Evolutionary conservation across 768 basidiomycete species (phyloP), one percentile per base, ranked within the genome.

Genomic region (Gloeopeniophorella convolvens): DNA sequence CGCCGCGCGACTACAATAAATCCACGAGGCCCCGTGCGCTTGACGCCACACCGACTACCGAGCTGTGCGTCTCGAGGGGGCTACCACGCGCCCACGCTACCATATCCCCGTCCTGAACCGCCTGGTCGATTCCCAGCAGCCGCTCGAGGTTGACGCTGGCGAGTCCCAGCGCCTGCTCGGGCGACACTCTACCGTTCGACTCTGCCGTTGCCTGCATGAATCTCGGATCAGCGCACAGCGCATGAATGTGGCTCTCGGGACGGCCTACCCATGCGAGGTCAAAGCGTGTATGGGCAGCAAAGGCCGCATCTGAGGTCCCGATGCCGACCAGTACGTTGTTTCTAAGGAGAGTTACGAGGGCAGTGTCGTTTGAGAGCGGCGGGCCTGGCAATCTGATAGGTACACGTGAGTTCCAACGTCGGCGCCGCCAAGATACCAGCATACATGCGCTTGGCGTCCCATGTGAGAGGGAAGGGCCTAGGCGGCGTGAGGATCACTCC

Each of bases 401-500:
- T n/a, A 37, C 40, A 28, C 8, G 18, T 67, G 44, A 43, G 35
- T 40, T 31, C 7, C 30, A 30, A 21, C 35, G 23, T 18, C 21
- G 24, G 33, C 13, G 16, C 9, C 16, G 15, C 6, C 8, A 26
- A n/a, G 5, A 36, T 42, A 27, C 16, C 13, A 6, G 57, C 80
- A 58, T 58, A 83, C 83, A 83, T 75, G 48, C 87, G 69, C 40
- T 76, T 71, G 35, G 71, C 62, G 45, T 87, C 80, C 89, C 89
- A 92, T 3, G 65, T 66, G 3, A 48, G 56, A 0, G 88, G 86
- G 67, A 74, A 85, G 0, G 84, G 78, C 34, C 87, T 68, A 0
- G 79, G 64, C 5, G 77, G 77, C 0, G 76, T 70, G 21, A 92
- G 68, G 23, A 93, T 75, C n/a, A 91, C 84, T 33, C 83, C 82